Evolutionary conservation across 257 asterid species (phyloP).

Genomic region (Gentiana dahurica): DNA sequence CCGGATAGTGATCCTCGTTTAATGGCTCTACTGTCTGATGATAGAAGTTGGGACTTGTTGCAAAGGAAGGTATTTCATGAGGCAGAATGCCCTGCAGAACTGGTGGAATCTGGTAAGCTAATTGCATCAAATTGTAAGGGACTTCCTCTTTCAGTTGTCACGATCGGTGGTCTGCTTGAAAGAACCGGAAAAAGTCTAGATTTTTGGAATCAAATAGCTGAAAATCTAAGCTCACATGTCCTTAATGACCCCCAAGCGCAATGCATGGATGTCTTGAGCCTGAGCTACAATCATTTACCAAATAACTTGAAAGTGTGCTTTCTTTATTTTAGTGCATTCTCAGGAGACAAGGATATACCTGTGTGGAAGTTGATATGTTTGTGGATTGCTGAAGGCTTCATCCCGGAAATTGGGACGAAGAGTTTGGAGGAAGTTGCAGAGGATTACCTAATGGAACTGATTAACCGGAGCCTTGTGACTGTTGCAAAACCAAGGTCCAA

Average conservation of each 20-base stretch:
- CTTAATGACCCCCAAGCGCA: neutral
- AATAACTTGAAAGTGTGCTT: constrained; percentile 14
- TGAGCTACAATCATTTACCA: constrained; percentile 21
- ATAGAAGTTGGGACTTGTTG: neutral
- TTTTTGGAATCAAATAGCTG: constrained; percentile 1
- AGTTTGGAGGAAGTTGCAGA: constrained; percentile 6
- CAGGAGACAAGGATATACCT: constrained; percentile 1
- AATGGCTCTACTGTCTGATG: neutral
- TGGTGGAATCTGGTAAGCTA: neutral
- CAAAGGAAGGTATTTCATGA: neutral
- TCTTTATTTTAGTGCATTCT: constrained; percentile 14
- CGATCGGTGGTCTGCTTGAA: neutral
- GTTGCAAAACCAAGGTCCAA: constrained; percentile 1
- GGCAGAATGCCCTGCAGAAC: neutral
- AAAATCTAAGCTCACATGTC: constrained; percentile 7
- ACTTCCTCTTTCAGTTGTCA: constrained; percentile 1
- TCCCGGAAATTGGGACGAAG: neutral
- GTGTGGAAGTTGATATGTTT: constrained; percentile 4
- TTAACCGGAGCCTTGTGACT: constrained; percentile 9
- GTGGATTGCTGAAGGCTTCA: constrained; percentile 12
- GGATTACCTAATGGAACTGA: constrained; percentile 9
- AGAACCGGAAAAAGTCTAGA: neutral
- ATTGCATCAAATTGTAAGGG: constrained; percentile 2
- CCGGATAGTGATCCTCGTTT: neutral
- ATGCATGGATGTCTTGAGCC: constrained; percentile 11